Base-by-base conservation (phyloP, 352 stramenopile species). In the Pythium biforme region DNA sequence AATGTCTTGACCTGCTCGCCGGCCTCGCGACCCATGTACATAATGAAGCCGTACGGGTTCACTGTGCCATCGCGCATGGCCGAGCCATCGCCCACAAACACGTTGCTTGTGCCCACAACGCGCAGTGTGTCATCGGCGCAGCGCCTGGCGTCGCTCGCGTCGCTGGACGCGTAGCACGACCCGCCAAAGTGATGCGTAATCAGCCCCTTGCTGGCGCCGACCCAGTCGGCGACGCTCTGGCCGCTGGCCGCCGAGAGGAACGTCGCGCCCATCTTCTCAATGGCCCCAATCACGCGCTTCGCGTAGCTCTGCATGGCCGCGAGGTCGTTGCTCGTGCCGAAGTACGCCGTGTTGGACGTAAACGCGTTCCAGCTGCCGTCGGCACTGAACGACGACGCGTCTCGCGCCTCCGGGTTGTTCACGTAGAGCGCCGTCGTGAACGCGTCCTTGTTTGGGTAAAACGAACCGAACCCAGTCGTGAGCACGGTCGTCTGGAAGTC, bases 21-120 rank as follows among this genome's bases (percentile, higher is more conserved):
- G 29, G 72, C 77, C 43, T 90, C 76, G 6, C 70, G 64, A 1
- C 81, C 83, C 15, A 76, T 75, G 68, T 92, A 88, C 83, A 89
- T 90, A 55, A 90, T 66, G 48, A 90, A 90, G 22, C 72, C 81
- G 60, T 86, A 90, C 55, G 83, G 83, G 62, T 91, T 93, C 23
- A 89, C 77, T 0, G 81, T 90, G 10, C 84, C 84, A 9, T 87
- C 80, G 9, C 68, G 67, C 81, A 88, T 88, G n/a, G 75, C 66
- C 23, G 72, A 86, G 4, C 63, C 81, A 46, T 93, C 81, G 1
- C 65, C 72, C 17, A 93, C 66, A 47, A 87, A 91, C 23, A 90
- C 68, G 69, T 93, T 91, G 58, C 48, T 76, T 5, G 80, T 89
- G 23, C 81, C 84, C 12, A 89, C 33, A n/a, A 93, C 81, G 0